phyloP scores from a whole-genome alignment of 2,329 filamentous ascomycete species.

The Teratosphaeria nubilosa region DNA sequence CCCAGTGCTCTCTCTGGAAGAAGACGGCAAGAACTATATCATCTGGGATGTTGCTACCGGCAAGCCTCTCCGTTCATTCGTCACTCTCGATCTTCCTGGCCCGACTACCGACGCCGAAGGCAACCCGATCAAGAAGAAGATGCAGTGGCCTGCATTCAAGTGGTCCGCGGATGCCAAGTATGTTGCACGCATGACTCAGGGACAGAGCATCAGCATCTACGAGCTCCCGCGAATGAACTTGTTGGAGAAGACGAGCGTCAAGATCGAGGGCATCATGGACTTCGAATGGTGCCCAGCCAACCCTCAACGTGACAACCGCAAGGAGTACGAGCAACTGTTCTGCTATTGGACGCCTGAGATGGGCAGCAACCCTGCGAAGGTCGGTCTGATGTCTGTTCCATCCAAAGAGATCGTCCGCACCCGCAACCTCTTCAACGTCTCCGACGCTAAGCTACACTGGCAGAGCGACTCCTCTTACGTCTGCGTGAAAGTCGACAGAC shows the following conservation, averaged over 20 bases:
- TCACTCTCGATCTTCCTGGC: slow-evolving; percentile 70
- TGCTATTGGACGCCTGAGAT: slow-evolving; percentile 99
- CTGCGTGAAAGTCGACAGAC: slow-evolving; percentile 96
- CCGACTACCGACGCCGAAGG: slow-evolving; percentile 51
- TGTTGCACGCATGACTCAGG: slow-evolving; percentile 81
- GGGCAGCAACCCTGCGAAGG: slow-evolving; percentile 94
- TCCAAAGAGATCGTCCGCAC: slow-evolving; percentile 90
- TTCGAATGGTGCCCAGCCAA: slow-evolving; percentile 94
- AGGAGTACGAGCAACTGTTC: slow-evolving; percentile 88
- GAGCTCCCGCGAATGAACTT: slow-evolving; percentile 83
- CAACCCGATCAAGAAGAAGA: slow-evolving; percentile 71
- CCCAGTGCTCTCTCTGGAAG: slow-evolving; percentile 63
- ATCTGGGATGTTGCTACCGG: slow-evolving; percentile 93
- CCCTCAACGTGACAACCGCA: slow-evolving; percentile 71
- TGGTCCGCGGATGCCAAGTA: slow-evolving; percentile 98
- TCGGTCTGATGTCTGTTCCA: slow-evolving; percentile 90
- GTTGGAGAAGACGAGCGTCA: slow-evolving; percentile 82
- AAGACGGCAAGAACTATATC: slow-evolving; percentile 98
- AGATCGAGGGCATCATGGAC: slow-evolving; percentile 92
- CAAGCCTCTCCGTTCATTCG: slow-evolving; percentile 85
- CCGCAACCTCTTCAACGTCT: slow-evolving; percentile 94
- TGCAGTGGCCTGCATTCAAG: slow-evolving; percentile 98
- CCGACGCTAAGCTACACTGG: slow-evolving; percentile 97
- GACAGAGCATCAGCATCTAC: slow-evolving; percentile 82
- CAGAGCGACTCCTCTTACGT: slow-evolving; percentile 89